Conservation (phyloP, 176 grass and related monocot genomes). For the Hsuehochloa calcarea region DNA sequence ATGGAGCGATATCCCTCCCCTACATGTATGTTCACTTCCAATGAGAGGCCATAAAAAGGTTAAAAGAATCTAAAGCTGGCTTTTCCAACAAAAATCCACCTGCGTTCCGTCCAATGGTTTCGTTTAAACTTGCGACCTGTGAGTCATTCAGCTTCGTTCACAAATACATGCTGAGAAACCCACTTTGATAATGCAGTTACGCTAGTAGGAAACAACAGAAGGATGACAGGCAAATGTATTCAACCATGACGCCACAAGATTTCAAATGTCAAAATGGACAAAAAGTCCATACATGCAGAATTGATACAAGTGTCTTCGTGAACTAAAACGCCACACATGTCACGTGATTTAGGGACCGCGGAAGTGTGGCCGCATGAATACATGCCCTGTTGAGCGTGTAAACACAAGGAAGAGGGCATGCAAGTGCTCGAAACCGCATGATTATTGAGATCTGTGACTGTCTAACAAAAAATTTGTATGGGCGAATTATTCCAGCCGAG, state of each 20-base stretch:
- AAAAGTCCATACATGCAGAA: not conserved
- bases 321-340: not conserved
- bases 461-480: not conserved
- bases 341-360: not conserved
- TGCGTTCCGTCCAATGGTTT: not conserved
- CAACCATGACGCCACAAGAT: not conserved
- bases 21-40: not conserved
- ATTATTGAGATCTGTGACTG: not conserved
- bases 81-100: not conserved
- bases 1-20: not conserved
- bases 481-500: not conserved
- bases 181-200: not conserved
- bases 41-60: not conserved
- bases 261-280: not conserved
- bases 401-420: not conserved
- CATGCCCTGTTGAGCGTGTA: not conserved
- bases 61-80: too few relatives aligned
- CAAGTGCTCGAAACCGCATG: not conserved
- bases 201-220: not conserved
- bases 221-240: not conserved
- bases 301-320: not conserved
- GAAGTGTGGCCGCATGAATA: not conserved
- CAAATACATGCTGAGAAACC: not conserved
- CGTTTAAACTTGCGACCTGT: not conserved
- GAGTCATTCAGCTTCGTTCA: not conserved